phyloP scores from a whole-genome alignment of 1,139 yeast genomes.

The Suhomyces choctaworum region DNA sequence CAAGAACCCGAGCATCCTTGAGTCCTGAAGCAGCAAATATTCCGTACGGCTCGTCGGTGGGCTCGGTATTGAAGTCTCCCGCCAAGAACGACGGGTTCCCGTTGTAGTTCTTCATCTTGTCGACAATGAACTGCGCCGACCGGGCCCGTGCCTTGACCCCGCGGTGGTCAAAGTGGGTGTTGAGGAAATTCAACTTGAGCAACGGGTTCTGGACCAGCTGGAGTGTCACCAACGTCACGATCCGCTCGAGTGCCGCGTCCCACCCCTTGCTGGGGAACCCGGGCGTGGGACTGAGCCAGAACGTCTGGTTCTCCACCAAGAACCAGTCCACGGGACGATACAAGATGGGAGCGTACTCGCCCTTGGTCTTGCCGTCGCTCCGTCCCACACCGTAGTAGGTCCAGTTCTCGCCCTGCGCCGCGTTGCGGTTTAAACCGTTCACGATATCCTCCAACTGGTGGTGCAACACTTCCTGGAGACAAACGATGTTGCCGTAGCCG shows the following conservation, averaged over 20 bases:
- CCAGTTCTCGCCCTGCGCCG: slow-evolving; percentile 34
- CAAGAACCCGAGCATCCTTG: slow-evolving; percentile 19
- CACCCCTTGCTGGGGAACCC: slow-evolving; percentile 41
- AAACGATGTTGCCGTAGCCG: slow-evolving; percentile 40
- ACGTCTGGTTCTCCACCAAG: slow-evolving; percentile 34
- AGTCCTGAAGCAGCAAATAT: slow-evolving; percentile 19
- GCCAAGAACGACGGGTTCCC: slow-evolving; percentile 36
- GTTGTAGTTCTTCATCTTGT: slow-evolving; percentile 40
- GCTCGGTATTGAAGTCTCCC: slow-evolving; percentile 60
- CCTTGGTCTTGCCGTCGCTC: slow-evolving; percentile 42
- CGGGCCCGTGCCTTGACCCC: slow-evolving; percentile 50
- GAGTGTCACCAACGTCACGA: slow-evolving; percentile 22
- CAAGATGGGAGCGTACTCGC: slow-evolving; percentile 50
- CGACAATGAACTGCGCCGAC: slow-evolving; percentile 48
- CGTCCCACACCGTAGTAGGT: slow-evolving; percentile 49
- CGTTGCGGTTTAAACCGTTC: slow-evolving; percentile 22
- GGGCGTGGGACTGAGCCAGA: slow-evolving; percentile 51
- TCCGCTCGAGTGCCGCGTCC: slow-evolving; percentile 27
- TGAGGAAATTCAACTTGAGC: slow-evolving; percentile 42
- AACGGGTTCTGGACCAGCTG: slow-evolving; percentile 16
- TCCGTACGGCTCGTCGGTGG: slow-evolving; percentile 40
- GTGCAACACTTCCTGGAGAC: slow-evolving; percentile 57
- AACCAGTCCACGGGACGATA: slow-evolving; percentile 38
- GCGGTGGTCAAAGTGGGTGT: slow-evolving; percentile 60
- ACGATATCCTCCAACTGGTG: slow-evolving; percentile 52